Evolutionary conservation across 148 eudicot species (phyloP).

Genomic region (Chenopodium quinoa): DNA sequence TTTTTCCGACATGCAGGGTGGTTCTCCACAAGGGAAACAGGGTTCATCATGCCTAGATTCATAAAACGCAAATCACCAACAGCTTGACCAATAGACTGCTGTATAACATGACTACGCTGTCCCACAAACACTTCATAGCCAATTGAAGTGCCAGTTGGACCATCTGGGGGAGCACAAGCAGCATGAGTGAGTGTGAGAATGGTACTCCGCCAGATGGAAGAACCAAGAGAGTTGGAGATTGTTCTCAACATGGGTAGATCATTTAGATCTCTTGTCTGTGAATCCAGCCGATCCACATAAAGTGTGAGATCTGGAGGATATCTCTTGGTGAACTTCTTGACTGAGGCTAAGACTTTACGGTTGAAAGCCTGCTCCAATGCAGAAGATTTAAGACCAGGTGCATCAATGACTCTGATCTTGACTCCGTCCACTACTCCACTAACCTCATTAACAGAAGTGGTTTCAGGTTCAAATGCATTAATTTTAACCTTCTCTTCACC

Average conservation of each 20-base stretch:
- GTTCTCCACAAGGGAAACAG: conserved; percentile 89
- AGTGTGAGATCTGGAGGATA: conserved; percentile 72
- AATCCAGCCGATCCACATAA: conserved; percentile 84
- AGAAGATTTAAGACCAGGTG: conserved; percentile 83
- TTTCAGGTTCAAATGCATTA: conserved; percentile 72
- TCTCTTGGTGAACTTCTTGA: conserved; percentile 71
- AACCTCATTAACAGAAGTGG: conserved; percentile 55
- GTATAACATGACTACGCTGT: conserved; percentile 86
- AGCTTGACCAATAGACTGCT: conserved; percentile 90
- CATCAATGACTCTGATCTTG: conserved; percentile 71
- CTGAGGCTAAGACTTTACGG: conserved; percentile 62
- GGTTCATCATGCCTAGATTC: conserved; percentile 88
- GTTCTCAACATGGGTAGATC: conserved; percentile 76
- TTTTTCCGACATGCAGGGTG: conserved; percentile 86
- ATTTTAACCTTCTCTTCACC: conserved; percentile 77
- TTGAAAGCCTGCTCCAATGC: conserved; percentile 80
- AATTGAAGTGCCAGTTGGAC: conserved; percentile 84
- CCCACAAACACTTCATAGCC: conserved; percentile 85
- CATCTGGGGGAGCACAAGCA: conserved; percentile 96
- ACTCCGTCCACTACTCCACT: conserved; percentile 72
- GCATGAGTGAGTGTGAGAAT: conserved; percentile 89
- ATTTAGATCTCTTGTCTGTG: conserved; percentile 86
- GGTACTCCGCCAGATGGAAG: conserved; percentile 76
- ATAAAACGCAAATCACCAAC: conserved; percentile 86
- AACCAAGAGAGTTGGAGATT: conserved; percentile 66